Percentiles rank a stretch among this genome's conserved stretches.
phyloP scores from a whole-genome alignment of 176 grass and related monocot species.

The Alopecurus myosuroides region DNA sequence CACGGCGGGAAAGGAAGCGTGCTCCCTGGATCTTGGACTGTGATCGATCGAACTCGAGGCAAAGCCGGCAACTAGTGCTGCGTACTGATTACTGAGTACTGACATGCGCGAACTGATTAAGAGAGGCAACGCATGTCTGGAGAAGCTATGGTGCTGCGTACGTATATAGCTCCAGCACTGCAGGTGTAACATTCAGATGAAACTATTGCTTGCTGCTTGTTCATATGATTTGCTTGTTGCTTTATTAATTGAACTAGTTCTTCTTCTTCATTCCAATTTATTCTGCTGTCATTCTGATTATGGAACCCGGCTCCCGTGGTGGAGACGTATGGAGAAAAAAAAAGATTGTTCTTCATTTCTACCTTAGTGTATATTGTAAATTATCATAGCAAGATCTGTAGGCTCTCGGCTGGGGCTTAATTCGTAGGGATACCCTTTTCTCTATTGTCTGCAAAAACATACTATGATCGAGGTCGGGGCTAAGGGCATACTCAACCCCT shows the following conservation, averaged over 20 bases:
- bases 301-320: too few relatives aligned
- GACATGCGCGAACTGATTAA: conserved; percentile 28
- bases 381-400: not conserved
- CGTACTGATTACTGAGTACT: not conserved
- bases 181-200: conserved; percentile 32
- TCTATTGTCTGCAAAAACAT: not conserved
- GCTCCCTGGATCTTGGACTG: conserved; percentile 79
- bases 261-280: not conserved
- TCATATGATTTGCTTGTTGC: conserved; percentile 23
- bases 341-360: not conserved
- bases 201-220: conserved; percentile 29
- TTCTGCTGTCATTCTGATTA: too few relatives aligned
- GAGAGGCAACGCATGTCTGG: conserved; percentile 12
- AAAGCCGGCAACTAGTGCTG: not conserved
- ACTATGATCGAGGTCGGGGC: conserved; percentile 11
- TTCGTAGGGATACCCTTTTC: not conserved
- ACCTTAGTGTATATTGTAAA: not conserved
- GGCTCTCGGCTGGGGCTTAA: not conserved
- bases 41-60: conserved; percentile 29
- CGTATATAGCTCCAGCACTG: conserved; percentile 44
- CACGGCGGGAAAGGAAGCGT: conserved; percentile 48
- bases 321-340: too few relatives aligned
- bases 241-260: conserved; percentile 15
- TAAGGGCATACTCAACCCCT: not conserved
- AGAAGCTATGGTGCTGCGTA: conserved; percentile 23